Evolutionary conservation across 73 alveolate genomes (phyloP), one percentile per base, ranked within the genome.

Genomic region (Uronychia binucleata): DNA sequence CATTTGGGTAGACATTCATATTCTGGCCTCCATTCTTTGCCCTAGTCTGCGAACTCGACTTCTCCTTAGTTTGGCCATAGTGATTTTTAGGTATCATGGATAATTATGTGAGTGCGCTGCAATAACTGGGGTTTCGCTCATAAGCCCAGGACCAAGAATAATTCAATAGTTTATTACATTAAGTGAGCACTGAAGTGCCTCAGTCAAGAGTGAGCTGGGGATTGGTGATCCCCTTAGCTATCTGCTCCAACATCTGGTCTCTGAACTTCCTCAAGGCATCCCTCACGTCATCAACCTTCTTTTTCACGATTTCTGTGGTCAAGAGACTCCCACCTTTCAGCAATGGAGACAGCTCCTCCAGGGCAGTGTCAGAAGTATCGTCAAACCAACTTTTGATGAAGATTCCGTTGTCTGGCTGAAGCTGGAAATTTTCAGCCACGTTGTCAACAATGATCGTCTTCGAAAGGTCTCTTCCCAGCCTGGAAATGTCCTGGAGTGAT

Each of bases 331-430:
- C n/a, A 89, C 93, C 87, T 91, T 91, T 93, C 57, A 96, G 77
- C 0, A 96, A 92, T 27, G 99, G 99, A 28, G 94, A 92, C 75
- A 98, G 88, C 90, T 98, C 99, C 34, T 88, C 80, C 29, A 98
- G 90, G 33, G 99, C 99, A 1, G 97, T 94, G 83, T 98, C 99
- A 11, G 82, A 91, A 82, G 85, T 85, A 85, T 98, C 99, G 46
- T 94, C 97, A 87, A 96, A 96, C 98, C 98, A 98, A 75, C 98
- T 93, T 84, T 93, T 96, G 46, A 98, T 98, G 82, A 97, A 96
- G 35, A 98, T 97, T 32, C 99, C 99, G 92, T 98, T 98, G 59
- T 97, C 99, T 11, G 98, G 97, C 84, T 96, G 84, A 28, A 86
- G 89, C 83, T 94, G 82, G 87, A 98, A 98, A 86, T 98, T 98